Evolutionary conservation across 106 monocot genomes (phyloP), one percentile per base, ranked within the genome.

Genomic region (Hemerocallis citrina): DNA sequence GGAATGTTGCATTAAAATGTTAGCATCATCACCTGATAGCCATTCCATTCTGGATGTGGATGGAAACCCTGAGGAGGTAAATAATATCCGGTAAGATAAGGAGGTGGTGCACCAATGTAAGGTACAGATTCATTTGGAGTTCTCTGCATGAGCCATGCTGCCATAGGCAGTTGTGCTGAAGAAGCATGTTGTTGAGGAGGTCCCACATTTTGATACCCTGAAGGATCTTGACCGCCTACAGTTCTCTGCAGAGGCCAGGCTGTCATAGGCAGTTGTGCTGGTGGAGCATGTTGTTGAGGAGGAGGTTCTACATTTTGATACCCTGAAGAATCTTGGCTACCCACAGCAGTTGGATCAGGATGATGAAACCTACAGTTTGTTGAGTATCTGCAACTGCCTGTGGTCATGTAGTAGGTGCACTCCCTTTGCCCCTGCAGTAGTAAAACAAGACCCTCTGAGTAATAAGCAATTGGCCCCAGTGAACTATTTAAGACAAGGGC

Each of bases 291-390:
- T n/a, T n/a, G 61, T 43, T 62, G 61, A 41, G 22, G 11, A n/a
- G n/a, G n/a, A 40, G 27, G 17, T 43, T 29, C 30, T 2, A 28
- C 44, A 62, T 62, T 62, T 44, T 62, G 61, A 62, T 43, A 41
- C 44, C 61, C 44, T 62, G 44, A 30, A 43, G 30, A 14, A 27
- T 27, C 61, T 17, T 61, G 61, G 22, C 41, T 37, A 58, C 35
- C 31, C n/a, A 61, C 46, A 35, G 64, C 72, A 43, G 38, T 74
- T 52, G 80, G 85, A 68, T 85, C 76, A 52, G 80, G 85, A 67
- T 85, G 85, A 63, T 81, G 70, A 67, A 47, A 77, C 57, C 67
- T 77, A 64, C 85, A 85, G 38, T 63, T 67, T 17, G 63, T 67
- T 59, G 74, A 59, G 63, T 48, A 77, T 52, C 77, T 81, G 70